These are phyloP conservation scores for Actinomucor elegans DNA, from an alignment of 371 early-diverging fungal genomes.

Conservation along the genomic window DNA sequence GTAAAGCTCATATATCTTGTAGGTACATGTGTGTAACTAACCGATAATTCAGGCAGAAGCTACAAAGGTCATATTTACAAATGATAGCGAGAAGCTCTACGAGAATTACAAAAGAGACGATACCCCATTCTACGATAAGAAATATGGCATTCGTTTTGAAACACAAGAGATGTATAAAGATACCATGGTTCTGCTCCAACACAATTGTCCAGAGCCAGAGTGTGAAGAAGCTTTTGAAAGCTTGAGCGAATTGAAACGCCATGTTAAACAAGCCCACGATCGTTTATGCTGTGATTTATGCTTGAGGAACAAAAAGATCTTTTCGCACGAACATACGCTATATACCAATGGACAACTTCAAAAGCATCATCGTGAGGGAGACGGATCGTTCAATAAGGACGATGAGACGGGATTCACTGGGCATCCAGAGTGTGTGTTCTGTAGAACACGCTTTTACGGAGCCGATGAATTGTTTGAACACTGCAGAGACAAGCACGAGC, in stretches of 20 bases:
- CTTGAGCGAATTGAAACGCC: conserved; percentile 81
- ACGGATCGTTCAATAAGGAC: conserved; percentile 46
- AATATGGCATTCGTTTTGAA: conserved; percentile 75
- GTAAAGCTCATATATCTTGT: conserved; percentile 45
- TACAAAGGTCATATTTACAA: conserved; percentile 51
- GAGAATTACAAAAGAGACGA: conserved; percentile 50
- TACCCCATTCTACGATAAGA: conserved; percentile 61
- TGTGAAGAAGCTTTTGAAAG: conserved; percentile 54
- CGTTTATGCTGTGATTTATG: conserved; percentile 76
- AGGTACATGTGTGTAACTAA: too few relatives aligned
- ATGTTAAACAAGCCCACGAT: conserved; percentile 74
- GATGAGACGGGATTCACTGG: conserved; percentile 86
- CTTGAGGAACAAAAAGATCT: conserved; percentile 84
- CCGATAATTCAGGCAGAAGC: conserved; percentile 17
- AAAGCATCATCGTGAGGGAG: conserved; percentile 73
- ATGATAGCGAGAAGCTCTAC: conserved; percentile 59
- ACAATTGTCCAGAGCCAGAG: conserved; percentile 83
- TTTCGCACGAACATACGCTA: conserved; percentile 87
- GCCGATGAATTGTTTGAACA: conserved; percentile 92
- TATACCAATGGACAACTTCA: conserved; percentile 70
- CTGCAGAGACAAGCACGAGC: conserved; percentile 91
- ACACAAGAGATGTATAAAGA: conserved; percentile 70
- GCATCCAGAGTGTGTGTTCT: conserved; percentile 93
- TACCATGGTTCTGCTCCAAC: conserved; percentile 67
- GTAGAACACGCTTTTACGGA: conserved; percentile 79